A percentile compares a stretch with the other conserved stretches of the same genome.
Evolutionary conservation across 108 stramenopile genomes (phyloP).

Genomic region (Cyclotella choctawhatcheeana): DNA sequence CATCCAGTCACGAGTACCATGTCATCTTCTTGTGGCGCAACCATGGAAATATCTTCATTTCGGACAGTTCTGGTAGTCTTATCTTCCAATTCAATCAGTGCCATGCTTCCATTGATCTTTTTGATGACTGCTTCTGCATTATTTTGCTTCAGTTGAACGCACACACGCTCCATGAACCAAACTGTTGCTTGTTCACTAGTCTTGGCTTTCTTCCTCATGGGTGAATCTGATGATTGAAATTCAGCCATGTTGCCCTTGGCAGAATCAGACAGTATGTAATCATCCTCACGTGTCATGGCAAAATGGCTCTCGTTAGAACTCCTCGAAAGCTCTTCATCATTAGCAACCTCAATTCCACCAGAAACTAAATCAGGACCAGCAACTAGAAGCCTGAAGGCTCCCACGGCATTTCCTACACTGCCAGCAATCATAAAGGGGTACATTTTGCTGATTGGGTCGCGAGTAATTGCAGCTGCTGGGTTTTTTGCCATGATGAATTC

Average conservation of each 20-base stretch:
- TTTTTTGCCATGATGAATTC: neutral
- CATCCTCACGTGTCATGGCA: too few species aligned
- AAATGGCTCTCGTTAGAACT: too few species aligned
- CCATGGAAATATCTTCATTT: conserved; percentile 70
- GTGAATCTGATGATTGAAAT: too few species aligned
- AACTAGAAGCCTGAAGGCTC: neutral
- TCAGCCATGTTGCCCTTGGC: too few species aligned
- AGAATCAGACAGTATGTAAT: too few species aligned
- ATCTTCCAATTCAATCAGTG: conserved; percentile 81
- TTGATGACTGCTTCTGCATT: conserved; percentile 78
- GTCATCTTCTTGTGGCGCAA: conserved; percentile 85
- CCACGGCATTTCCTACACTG: neutral
- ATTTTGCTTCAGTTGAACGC: conserved; percentile 73
- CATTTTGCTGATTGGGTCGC: neutral
- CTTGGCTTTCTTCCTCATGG: too few species aligned
- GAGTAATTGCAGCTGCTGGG: neutral
- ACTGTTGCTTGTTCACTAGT: conserved; percentile 75
- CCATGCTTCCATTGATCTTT: conserved; percentile 77
- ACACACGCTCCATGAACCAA: conserved; percentile 95
- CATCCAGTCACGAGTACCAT: conserved; percentile 90
- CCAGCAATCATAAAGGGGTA: neutral
- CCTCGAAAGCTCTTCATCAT: too few species aligned
- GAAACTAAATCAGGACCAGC: neutral
- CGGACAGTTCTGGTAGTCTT: conserved; percentile 63
- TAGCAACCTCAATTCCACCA: neutral